These are phyloP conservation scores for Chytriomyces sp. DNA, from an alignment of 192 early-diverging fungal species.

Conservation along the genomic window DNA sequence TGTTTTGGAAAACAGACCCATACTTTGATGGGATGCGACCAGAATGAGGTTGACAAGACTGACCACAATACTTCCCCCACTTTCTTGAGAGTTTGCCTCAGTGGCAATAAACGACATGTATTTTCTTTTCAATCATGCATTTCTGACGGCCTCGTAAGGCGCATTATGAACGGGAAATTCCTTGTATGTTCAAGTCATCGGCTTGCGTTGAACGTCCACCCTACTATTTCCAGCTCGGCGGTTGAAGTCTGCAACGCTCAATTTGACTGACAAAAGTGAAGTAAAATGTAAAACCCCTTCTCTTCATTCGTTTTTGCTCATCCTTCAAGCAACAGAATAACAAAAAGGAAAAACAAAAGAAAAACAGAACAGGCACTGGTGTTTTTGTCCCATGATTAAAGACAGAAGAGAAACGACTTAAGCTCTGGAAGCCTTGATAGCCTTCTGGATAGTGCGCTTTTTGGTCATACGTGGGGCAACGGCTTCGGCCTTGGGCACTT, in stretches of 20 bases:
- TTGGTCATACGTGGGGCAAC: conserved; percentile 30
- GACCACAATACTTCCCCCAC: too few species aligned
- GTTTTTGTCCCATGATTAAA: not conserved
- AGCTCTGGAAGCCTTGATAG: conserved; percentile 32
- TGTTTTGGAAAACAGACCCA: not conserved
- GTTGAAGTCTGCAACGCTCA: too few species aligned
- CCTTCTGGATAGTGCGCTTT: conserved; percentile 31
- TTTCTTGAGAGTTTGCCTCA: too few species aligned
- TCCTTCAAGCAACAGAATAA: too few species aligned
- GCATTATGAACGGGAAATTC: not conserved
- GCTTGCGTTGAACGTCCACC: not conserved
- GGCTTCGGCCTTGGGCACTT: conserved; percentile 73
- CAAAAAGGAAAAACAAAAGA: too few species aligned
- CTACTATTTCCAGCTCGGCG: too few species aligned
- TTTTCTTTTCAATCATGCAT: too few species aligned
- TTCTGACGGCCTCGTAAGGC: not conserved
- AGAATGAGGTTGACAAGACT: conserved; percentile 7
- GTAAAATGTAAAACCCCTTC: too few species aligned
- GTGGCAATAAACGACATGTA: too few species aligned
- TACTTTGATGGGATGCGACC: conserved; percentile 27
- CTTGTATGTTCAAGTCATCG: not conserved
- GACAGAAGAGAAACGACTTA: conserved; percentile 12
- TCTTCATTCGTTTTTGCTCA: too few species aligned
- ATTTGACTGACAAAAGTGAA: too few species aligned
- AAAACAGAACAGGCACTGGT: too few species aligned